Evolutionary conservation across 192 early-diverging fungal species (phyloP), one percentile per base, ranked within the genome.

Genomic region (Backusella tuberculispora): DNA sequence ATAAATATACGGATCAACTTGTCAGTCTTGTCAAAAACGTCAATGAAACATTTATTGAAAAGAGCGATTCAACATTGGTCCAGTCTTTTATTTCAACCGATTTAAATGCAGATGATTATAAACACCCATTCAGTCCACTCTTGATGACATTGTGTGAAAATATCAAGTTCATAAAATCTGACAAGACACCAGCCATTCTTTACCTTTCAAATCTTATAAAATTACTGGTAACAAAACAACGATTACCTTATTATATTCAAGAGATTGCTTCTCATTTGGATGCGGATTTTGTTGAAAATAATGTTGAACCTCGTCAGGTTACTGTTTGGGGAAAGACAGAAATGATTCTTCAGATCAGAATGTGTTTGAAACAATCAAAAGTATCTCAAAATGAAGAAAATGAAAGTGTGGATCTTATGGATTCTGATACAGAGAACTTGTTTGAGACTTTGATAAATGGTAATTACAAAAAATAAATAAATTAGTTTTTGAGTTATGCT

Each of bases 1-100:
- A 89, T 75, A 83, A 85, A 60, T 84, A 88, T 69, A 87, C 91
- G 38, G 92, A 93, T 74, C 79, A 86, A 38, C 74, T 87, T 13
- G 72, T 66, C 9, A 63, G 78, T 15, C 66, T 91, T 63, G 69
- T 86, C 5, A 86, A 84, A 10, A 72, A 82, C 63, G 69, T 66
- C 8, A 70, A 73, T 4, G 12, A 43, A 1, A 19, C 70, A 26
- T 6, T 13, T 4, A 15, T 46, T 15, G 77, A 74, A 63, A 83
- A 14, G 69, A 85, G 42, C 76, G 81, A 13, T 73, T 47, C 19
- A 6, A n/a, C 15, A n/a, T 42, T 45, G 6, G 21, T 46, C 9
- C 53, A 47, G 48, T 72, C 19, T 37, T 48, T 72, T 15, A 65
- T 50, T 66, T 21, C 46, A 45, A 29, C 69, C 5, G 76, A 47